Base-by-base conservation (phyloP, 2,329 filamentous ascomycete genomes). In the Scopulariopsis brevicaulis region DNA sequence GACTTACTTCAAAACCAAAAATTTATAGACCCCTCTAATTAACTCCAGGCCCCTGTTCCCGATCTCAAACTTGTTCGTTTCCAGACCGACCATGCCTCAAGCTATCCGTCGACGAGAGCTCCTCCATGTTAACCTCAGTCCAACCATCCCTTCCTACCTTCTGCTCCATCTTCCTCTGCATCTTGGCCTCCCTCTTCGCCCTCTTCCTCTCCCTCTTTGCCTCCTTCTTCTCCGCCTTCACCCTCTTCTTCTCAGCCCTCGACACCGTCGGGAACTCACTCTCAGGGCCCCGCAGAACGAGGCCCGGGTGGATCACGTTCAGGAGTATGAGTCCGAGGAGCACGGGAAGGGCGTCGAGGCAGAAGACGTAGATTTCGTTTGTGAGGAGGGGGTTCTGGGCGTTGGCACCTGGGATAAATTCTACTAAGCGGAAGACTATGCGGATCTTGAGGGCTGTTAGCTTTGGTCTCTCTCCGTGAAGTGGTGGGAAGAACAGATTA, bases 381-480 rank as follows among this genome's bases (percentile, higher is more conserved):
- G 67, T 73, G 0, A 77, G 73, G 22, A 81, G 68, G 0, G 70
- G 68, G 63, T 78, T 79, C n/a, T 67, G 62, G 6, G 65, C 63
- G 48, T 68, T 67, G 22, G 77, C 64, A 12, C 78, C 79, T 4
- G 71, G 69, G 0, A 73, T 71, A 63, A 79, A 86, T 65, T 86
- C 81, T 56, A 73, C 67, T 1, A 87, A 71, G 34, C 82, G 80
- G 68, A 79, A 87, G 61, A 83, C 76, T 65, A 86, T 84, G 37
- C 83, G 78, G 32, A 76, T 66, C 73, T 80, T n/a, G 40, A 3
- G 11, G 18, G 2, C 14, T n/a, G 40, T 46, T 55, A 40, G 35
- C 25, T 35, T n/a, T 15, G 15, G 10, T 22, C 32, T n/a, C 14
- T n/a, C 18, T 24, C 8, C n/a, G 56, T 15, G 8, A 48, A 10